Base-by-base conservation (phyloP, 164 flowering plant species). In the Sedum album region DNA sequence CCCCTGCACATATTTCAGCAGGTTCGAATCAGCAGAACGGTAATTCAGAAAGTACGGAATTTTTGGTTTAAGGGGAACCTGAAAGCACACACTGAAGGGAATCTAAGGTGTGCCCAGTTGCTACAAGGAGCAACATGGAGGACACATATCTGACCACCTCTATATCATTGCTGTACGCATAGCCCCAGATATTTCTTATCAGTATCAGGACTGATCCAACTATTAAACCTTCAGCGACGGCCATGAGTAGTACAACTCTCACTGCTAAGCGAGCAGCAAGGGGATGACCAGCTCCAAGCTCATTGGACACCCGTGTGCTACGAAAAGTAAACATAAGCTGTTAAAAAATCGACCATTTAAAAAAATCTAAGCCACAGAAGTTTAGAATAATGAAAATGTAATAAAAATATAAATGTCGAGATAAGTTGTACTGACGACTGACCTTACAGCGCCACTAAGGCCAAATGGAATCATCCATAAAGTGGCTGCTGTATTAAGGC, bases 221-320 rank as follows among this genome's bases (percentile, higher is more conserved):
- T 2, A 73, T 20, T 0, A 76, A 6, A 4, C 82, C 79, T 36
- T 73, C 74, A 0, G 71, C 53, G 23, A 79, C 7, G 2, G 66
- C 81, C 68, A 80, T 33, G 66, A 41, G 46, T 7, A 79, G 3
- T 49, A 71, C 83, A 10, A 78, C 79, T 2, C 25, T 8, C 6
- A 71, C 85, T 28, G 86, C 84, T 23, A 81, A 21, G 5, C 70
- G 70, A 25, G 87, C 85, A 18, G 74, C 69, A 1, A 61, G 57
- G 20, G 82, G 82, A 28, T 51, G 66, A 44, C 84, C 84, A 5
- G 88, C 88, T 1, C 88, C 90, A 63, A 86, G 42, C 69, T 86
- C 85, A 66, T 84, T 84, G 26, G 90, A 80, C n/a, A 86, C 83
- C 46, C 86, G 74, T 42, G 84, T 83, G 72, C 90, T 83, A 39